A percentile compares a stretch with the other conserved stretches of the same genome.
Evolutionary conservation across 2,329 filamentous ascomycete genomes (phyloP).

Genomic region (Diaporthe sp.): DNA sequence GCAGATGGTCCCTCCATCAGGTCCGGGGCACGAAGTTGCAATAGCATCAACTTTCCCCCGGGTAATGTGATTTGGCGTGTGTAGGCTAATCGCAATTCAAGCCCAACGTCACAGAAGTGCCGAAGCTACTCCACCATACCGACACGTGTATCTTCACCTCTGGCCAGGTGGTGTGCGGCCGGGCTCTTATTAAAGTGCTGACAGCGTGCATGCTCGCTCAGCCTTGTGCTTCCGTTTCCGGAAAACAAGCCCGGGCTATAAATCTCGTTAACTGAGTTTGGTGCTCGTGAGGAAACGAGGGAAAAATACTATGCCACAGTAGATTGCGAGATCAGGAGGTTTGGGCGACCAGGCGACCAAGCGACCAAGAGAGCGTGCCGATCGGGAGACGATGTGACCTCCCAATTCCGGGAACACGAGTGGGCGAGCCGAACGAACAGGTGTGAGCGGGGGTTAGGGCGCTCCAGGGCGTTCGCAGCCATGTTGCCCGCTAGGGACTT

Average conservation of each 20-base stretch:
- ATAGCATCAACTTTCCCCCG: neutral
- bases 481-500: slow-evolving; percentile 7
- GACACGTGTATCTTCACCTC: neutral
- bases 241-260: slow-evolving; percentile 13
- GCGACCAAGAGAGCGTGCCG: slow-evolving; percentile 8
- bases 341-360: neutral
- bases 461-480: slow-evolving; percentile 4
- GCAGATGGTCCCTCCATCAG: neutral
- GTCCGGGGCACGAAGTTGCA: neutral
- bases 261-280: neutral
- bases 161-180: neutral
- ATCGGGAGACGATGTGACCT: slow-evolving; percentile 16
- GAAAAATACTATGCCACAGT: neutral
- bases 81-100: neutral
- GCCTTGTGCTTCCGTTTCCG: slow-evolving; percentile 21
- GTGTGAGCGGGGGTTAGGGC: neutral
- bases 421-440: slow-evolving; percentile 3
- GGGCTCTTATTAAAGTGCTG: slow-evolving; percentile 16
- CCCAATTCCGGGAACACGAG: slow-evolving; percentile 13
- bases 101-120: neutral
- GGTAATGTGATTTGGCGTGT: neutral
- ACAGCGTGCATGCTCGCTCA: neutral
- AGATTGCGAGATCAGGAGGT: neutral
- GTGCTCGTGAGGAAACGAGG: neutral
- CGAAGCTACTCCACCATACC: neutral